phyloP scores from a whole-genome alignment of 345 rosid genomes.

The Eucalyptus regnans region DNA sequence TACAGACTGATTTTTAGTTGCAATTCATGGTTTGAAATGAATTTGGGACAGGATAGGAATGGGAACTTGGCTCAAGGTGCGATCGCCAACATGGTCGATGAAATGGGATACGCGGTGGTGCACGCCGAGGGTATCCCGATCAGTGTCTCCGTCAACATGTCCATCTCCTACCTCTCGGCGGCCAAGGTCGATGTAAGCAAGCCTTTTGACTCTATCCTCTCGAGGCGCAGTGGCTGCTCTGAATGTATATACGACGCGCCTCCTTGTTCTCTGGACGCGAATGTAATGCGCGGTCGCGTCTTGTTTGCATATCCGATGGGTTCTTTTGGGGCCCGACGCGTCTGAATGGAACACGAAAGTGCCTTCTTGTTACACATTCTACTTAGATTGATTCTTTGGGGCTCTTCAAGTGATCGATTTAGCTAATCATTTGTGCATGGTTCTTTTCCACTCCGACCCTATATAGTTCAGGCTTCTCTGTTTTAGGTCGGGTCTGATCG shows the following conservation, averaged over 20 bases:
- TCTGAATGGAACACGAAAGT: not conserved
- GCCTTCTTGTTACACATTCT: not conserved
- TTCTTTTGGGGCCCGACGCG: not conserved
- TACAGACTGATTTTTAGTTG: not conserved
- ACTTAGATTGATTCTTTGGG: not conserved
- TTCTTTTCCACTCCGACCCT: not conserved
- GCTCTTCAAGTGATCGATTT: not conserved
- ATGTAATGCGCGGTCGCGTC: not conserved
- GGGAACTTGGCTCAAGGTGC: constrained; percentile 77
- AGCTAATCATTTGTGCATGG: not conserved
- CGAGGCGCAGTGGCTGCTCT: not conserved
- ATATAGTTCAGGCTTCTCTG: not conserved
- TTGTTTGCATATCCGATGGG: not conserved
- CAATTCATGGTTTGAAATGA: not conserved
- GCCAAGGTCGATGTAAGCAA: constrained; percentile 52
- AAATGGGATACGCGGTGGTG: constrained; percentile 63
- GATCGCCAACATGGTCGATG: constrained; percentile 82
- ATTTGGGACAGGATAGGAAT: constrained; percentile 41
- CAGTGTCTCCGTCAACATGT: constrained; percentile 83
- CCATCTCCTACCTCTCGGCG: constrained; percentile 56
- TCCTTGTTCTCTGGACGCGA: not conserved
- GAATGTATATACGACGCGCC: not conserved
- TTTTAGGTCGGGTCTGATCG: not conserved
- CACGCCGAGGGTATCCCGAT: constrained; percentile 50
- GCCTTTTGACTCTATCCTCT: not conserved